Percentiles rank a stretch among this genome's conserved stretches.
Conservation (phyloP, 2,329 filamentous ascomycete species). For the Botrytis pseudocinerea region DNA sequence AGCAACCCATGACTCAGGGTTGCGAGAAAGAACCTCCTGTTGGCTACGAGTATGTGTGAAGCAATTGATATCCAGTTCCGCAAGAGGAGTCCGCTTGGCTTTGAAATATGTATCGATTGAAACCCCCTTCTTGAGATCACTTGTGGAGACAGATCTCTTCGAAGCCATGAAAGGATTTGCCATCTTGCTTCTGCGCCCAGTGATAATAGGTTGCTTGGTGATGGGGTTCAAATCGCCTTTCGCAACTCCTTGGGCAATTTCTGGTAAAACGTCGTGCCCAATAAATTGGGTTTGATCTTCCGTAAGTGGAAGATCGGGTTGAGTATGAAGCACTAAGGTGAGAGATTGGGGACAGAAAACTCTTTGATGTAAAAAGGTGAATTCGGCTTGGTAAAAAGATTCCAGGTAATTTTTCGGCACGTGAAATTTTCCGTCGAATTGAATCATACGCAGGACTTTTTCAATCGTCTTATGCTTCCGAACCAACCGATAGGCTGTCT, state of each 20-base stretch:
- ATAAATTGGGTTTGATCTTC: constrained; percentile 77
- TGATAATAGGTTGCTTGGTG: constrained; percentile 64
- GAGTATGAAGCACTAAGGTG: constrained; percentile 73
- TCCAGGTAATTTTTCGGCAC: constrained; percentile 81
- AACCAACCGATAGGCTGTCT: constrained; percentile 88
- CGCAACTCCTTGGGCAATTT: constrained; percentile 73
- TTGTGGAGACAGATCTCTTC: constrained; percentile 39
- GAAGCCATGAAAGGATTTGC: constrained; percentile 29
- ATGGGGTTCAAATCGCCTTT: constrained; percentile 84
- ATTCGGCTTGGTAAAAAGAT: constrained; percentile 80
- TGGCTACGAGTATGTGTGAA: constrained; percentile 68
- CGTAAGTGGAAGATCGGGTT: constrained; percentile 61
- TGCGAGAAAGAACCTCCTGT: constrained; percentile 56
- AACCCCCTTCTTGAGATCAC: constrained; percentile 58
- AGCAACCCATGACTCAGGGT: constrained; percentile 56
- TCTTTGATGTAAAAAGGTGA: constrained; percentile 91
- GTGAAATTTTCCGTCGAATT: constrained; percentile 83
- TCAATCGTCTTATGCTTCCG: constrained; percentile 89
- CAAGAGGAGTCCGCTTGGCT: constrained; percentile 61
- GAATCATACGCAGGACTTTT: constrained; percentile 75
- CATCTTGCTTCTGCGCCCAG: constrained; percentile 33
- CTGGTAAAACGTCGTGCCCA: constrained; percentile 68
- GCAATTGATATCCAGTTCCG: constrained; percentile 66
- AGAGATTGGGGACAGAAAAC: constrained; percentile 80
- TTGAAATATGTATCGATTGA: constrained; percentile 67